phyloP scores from a whole-genome alignment of 768 basidiomycete species.

The Phylloporus scabripes region DNA sequence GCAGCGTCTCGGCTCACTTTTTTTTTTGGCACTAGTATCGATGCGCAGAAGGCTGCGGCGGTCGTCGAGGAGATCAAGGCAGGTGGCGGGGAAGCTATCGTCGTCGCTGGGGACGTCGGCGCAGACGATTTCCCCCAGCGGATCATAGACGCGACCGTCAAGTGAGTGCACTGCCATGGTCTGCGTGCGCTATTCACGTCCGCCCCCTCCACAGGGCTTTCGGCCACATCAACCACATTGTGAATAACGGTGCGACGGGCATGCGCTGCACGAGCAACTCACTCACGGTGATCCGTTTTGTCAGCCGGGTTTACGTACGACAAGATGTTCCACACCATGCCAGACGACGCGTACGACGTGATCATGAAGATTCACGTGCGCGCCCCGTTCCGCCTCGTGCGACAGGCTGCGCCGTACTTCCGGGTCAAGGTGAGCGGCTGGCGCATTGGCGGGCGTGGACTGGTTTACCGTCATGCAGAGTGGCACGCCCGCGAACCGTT shows the following conservation, averaged over 20 bases:
- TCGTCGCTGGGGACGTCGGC: constrained; percentile 73
- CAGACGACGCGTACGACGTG: constrained; percentile 76
- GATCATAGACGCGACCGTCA: constrained; percentile 68
- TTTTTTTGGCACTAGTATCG: constrained; percentile 49
- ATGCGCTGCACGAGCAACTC: too few species aligned
- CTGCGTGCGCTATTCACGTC: background rate
- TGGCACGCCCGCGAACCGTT: constrained; percentile 58
- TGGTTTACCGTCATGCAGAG: constrained; percentile 31
- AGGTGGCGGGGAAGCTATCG: constrained; percentile 67
- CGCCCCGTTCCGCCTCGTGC: constrained; percentile 79
- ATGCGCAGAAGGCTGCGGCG: constrained; percentile 56
- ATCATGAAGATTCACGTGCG: constrained; percentile 83
- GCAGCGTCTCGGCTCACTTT: constrained; percentile 1
- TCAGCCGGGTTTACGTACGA: constrained; percentile 74
- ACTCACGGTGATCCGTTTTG: background rate
- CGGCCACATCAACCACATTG: constrained; percentile 82
- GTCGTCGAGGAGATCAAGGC: constrained; percentile 72
- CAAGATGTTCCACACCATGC: constrained; percentile 84
- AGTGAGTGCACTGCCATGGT: constrained; percentile 45
- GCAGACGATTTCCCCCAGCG: constrained; percentile 80
- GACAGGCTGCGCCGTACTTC: constrained; percentile 81
- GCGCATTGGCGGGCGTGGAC: background rate
- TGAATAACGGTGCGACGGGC: constrained; percentile 60
- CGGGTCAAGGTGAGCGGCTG: constrained; percentile 53
- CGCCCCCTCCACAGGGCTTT: constrained; percentile 47